Conservation (phyloP, 306 rosid genomes). For the Ceratonia siliqua region DNA sequence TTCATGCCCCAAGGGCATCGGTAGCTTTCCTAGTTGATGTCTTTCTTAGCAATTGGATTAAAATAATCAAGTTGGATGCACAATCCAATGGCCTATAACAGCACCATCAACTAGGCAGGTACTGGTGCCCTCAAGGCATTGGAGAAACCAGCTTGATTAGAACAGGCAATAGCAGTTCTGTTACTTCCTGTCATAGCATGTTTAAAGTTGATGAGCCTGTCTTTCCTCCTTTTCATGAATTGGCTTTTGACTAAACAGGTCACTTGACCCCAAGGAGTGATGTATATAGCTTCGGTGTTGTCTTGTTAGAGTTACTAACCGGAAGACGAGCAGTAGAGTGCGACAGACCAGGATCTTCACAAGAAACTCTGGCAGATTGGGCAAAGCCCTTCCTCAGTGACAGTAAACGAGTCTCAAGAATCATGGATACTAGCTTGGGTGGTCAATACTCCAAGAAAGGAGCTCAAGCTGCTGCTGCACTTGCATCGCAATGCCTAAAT, state of each 20-base stretch:
- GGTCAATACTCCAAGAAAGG: slow-evolving; percentile 90
- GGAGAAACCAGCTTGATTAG: no score
- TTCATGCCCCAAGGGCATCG: background rate
- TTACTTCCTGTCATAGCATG: no score
- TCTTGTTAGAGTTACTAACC: slow-evolving; percentile 73
- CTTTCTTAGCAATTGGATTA: no score
- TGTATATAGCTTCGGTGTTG: slow-evolving; percentile 87
- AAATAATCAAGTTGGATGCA: no score
- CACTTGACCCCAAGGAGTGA: slow-evolving; percentile 86
- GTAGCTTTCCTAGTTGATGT: background rate
- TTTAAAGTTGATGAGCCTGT: background rate
- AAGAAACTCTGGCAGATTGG: slow-evolving; percentile 90
- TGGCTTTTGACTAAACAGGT: slow-evolving; percentile 53
- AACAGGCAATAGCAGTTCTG: background rate
- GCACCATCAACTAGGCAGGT: no score
- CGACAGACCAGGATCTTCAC: slow-evolving; percentile 53
- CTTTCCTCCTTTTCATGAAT: background rate
- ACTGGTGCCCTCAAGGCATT: no score
- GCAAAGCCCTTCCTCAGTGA: slow-evolving; percentile 78
- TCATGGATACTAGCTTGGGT: slow-evolving; percentile 86
- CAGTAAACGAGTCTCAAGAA: slow-evolving; percentile 66
- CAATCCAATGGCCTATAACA: no score
- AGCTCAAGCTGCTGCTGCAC: slow-evolving; percentile 83
- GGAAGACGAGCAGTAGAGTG: slow-evolving; percentile 75
- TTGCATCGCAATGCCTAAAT: slow-evolving; percentile 70